Evolutionary conservation across 202 grass and related monocot species (phyloP).

Genomic region (Brachypodium distachyon): DNA sequence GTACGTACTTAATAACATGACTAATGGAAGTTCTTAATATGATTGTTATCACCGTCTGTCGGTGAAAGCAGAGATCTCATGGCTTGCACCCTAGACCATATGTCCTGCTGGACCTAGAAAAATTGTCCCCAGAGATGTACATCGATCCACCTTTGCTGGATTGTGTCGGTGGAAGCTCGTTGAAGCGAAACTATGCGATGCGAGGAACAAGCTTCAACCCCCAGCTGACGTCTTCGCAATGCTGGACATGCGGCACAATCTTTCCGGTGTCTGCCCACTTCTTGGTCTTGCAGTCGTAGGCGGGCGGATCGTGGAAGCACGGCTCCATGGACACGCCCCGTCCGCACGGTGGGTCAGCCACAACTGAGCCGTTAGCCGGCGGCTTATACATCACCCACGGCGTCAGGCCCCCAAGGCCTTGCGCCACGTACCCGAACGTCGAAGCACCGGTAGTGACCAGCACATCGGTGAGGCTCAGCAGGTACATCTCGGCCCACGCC

Average conservation of each 20-base stretch:
- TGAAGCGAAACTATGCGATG: not conserved
- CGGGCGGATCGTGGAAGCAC: conserved; percentile 32
- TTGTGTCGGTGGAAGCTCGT: too few relatives aligned
- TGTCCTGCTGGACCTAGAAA: too few relatives aligned
- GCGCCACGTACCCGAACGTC: conserved; percentile 47
- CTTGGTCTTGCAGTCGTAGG: conserved; percentile 22
- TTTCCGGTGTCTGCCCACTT: not conserved
- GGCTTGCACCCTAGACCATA: too few relatives aligned
- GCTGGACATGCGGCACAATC: too few relatives aligned
- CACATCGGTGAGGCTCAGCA: conserved; percentile 27
- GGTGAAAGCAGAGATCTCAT: too few relatives aligned
- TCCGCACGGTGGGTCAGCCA: conserved; percentile 6
- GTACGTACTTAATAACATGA: too few relatives aligned
- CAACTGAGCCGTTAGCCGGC: not conserved
- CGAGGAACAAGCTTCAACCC: conserved; percentile 28
- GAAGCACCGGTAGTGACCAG: conserved; percentile 36
- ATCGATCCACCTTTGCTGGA: too few relatives aligned
- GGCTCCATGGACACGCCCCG: conserved; percentile 39
- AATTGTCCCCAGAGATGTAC: too few relatives aligned
- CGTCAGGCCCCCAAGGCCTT: too few relatives aligned
- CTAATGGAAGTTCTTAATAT: too few relatives aligned
- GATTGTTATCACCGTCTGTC: too few relatives aligned
- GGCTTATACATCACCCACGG: conserved; percentile 16
- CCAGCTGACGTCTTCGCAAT: conserved; percentile 15
- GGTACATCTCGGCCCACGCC: conserved; percentile 43